A percentile compares a stretch with the other conserved stretches of the same genome.
Conservation (phyloP, 306 rosid species). For the Vigna trinervia region DNA sequence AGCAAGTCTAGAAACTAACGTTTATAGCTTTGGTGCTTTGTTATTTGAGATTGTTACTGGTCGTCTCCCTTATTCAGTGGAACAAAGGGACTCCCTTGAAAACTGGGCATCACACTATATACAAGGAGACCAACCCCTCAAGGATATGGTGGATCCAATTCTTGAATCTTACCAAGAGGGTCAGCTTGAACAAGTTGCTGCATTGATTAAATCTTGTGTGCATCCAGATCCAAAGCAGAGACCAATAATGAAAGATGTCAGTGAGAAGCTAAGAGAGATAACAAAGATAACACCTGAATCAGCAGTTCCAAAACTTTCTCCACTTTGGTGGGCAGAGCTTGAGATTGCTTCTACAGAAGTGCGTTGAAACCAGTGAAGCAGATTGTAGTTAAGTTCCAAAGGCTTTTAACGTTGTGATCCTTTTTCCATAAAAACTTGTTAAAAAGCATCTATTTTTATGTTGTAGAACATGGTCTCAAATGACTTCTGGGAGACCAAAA, state of each 20-base stretch:
- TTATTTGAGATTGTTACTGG: conserved; percentile 84
- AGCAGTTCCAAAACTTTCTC: conserved; percentile 74
- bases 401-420: conserved; percentile 13
- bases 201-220: conserved; percentile 60
- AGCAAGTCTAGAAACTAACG: conserved; percentile 54
- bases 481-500: conserved; percentile 42
- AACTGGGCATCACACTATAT: conserved; percentile 81
- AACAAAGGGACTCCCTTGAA: conserved; percentile 52
- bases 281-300: conserved; percentile 79
- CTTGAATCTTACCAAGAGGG: conserved; percentile 65
- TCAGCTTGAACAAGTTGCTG: conserved; percentile 67
- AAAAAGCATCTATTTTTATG: conserved; percentile 37
- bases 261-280: conserved; percentile 67
- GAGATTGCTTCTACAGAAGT: conserved; percentile 72
- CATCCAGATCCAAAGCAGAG: conserved; percentile 61
- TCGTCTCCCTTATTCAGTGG: conserved; percentile 66
- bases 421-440: conserved; percentile 25
- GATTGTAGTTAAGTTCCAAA: conserved; percentile 40
- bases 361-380: conserved; percentile 44
- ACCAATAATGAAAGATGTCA: conserved; percentile 70
- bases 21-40: conserved; percentile 80
- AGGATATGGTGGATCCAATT: conserved; percentile 74
- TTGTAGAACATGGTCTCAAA: conserved; percentile 24
- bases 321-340: conserved; percentile 99
- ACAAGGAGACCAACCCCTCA: conserved; percentile 55